A percentile compares a stretch with the other conserved stretches of the same genome.
Evolutionary conservation across 495 filamentous ascomycete species (phyloP).

Genomic region (Hypoxylon intermedium): DNA sequence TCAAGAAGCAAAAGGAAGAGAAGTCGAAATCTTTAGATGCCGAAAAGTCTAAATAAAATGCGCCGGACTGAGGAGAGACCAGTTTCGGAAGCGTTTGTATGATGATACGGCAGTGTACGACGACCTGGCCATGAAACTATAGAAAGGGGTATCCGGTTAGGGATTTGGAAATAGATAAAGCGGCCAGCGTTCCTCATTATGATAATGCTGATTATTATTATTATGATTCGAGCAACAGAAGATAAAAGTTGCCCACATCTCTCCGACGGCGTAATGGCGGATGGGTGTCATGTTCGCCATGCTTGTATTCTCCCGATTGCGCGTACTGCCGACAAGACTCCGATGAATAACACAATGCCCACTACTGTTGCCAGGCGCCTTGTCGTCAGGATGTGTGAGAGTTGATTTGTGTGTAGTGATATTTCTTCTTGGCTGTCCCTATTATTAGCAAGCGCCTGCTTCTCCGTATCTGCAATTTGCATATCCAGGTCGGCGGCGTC

Average conservation of each 20-base stretch:
- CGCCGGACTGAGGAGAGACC: not conserved
- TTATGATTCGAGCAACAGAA: constrained; percentile 19
- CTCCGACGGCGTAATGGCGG: constrained; percentile 8
- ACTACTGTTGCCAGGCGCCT: constrained; percentile 12
- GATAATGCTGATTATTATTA: not conserved
- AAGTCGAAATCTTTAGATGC: constrained; percentile 25
- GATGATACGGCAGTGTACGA: constrained; percentile 17
- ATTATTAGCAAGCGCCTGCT: constrained; percentile 17
- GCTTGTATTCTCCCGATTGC: constrained; percentile 20
- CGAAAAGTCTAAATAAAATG: constrained; percentile 8
- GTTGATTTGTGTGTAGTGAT: not conserved
- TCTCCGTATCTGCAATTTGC: constrained; percentile 25
- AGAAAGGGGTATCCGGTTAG: constrained; percentile 4
- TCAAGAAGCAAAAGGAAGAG: constrained; percentile 60
- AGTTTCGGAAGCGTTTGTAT: not conserved
- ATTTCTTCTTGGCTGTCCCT: constrained; percentile 4
- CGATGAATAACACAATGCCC: constrained; percentile 23
- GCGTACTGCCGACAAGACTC: constrained; percentile 23
- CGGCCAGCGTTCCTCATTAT: constrained; percentile 7
- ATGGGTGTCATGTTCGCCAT: constrained; percentile 24
- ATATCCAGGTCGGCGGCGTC: not conserved
- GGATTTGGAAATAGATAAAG: constrained; percentile 12
- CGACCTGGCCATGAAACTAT: constrained; percentile 10
- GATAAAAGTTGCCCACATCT: constrained; percentile 2
- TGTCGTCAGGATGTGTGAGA: constrained; percentile 7